Conservation (phyloP, 768 basidiomycete genomes). For the Pilatotrama ljubarskyi region DNA sequence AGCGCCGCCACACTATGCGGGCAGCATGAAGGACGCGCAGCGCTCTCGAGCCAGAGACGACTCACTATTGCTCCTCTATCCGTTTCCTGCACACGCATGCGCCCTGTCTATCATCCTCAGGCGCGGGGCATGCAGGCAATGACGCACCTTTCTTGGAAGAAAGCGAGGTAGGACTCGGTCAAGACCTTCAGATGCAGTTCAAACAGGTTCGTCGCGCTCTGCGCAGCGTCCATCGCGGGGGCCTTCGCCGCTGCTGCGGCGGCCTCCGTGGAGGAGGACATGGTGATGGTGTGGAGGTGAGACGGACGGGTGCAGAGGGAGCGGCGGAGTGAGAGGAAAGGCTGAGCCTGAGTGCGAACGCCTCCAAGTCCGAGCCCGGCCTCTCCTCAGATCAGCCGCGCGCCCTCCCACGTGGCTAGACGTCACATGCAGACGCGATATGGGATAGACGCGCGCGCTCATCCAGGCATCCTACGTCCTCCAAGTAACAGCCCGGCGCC, state of each 20-base stretch:
- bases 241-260: slow-evolving; percentile 21
- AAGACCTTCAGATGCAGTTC: slow-evolving; percentile 69
- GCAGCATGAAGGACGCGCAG: background rate
- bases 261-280: slow-evolving; percentile 27
- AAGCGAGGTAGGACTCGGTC: slow-evolving; percentile 75
- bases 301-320: background rate
- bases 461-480: background rate
- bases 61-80: slow-evolving; percentile 86
- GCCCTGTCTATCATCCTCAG: slow-evolving; percentile 8
- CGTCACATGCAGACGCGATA: slow-evolving; percentile 15
- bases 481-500: too few species aligned
- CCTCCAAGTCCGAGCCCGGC: background rate
- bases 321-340: background rate
- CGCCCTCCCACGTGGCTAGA: slow-evolving; percentile 15
- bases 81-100: slow-evolving; percentile 52
- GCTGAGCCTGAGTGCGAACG: background rate
- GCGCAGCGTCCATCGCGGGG: slow-evolving; percentile 18
- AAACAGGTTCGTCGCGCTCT: slow-evolving; percentile 61
- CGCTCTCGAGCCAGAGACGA: slow-evolving; percentile 6
- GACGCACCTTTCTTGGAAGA: slow-evolving; percentile 82
- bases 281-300: slow-evolving; percentile 2
- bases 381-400: slow-evolving; percentile 14
- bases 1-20: slow-evolving; percentile 68
- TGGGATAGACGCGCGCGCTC: background rate
- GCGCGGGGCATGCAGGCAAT: slow-evolving; percentile 12